Evolutionary conservation across 2,329 filamentous ascomycete genomes (phyloP).

Genomic region (Phyllosticta citriasiana): DNA sequence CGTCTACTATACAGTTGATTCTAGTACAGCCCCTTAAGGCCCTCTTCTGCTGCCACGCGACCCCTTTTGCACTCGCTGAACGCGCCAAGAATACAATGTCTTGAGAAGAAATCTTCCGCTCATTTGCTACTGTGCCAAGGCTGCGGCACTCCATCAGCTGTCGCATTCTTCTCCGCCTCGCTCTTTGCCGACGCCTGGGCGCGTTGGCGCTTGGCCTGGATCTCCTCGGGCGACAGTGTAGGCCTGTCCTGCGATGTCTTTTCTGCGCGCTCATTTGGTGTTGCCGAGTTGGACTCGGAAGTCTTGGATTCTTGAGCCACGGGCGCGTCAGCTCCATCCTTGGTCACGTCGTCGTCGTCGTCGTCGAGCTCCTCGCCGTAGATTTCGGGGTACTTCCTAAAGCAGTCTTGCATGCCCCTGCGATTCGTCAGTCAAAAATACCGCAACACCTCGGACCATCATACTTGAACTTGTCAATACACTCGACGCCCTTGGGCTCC

Average conservation of each 20-base stretch:
- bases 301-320: not conserved
- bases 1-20: not conserved
- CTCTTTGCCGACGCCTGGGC: slow-evolving; percentile 19
- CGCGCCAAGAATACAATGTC: not conserved
- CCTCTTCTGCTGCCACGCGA: not conserved
- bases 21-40: not conserved
- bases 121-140: slow-evolving; percentile 37
- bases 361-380: slow-evolving; percentile 83
- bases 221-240: not conserved
- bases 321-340: slow-evolving; percentile 10
- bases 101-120: not conserved
- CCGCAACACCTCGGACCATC: slow-evolving; percentile 25
- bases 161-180: slow-evolving; percentile 23
- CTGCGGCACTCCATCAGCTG: slow-evolving; percentile 38
- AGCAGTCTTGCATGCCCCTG: slow-evolving; percentile 96
- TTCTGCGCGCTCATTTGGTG: slow-evolving; percentile 10
- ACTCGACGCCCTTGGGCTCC: slow-evolving; percentile 96
- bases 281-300: not conserved
- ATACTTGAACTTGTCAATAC: slow-evolving; percentile 94
- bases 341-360: slow-evolving; percentile 48
- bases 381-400: slow-evolving; percentile 81
- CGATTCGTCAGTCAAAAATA: not conserved
- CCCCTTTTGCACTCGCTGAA: not conserved
- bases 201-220: not conserved
- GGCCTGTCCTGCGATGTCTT: slow-evolving; percentile 15